A percentile compares a stretch with the other conserved stretches of the same genome.
Evolutionary conservation across 345 rosid genomes (phyloP).

Genomic region (Crucihimalaya himalaica): DNA sequence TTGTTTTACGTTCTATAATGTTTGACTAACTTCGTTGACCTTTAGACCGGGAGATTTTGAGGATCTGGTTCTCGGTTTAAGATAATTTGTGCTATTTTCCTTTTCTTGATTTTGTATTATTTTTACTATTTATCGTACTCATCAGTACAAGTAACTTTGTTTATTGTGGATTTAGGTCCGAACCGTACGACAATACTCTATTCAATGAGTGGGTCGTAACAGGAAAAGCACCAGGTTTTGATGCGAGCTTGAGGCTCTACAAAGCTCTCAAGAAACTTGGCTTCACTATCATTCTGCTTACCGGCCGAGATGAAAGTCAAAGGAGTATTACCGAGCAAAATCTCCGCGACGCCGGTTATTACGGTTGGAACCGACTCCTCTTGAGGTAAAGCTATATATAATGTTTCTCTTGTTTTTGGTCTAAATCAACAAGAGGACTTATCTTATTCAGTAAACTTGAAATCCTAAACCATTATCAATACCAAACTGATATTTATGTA

Average conservation of each 20-base stretch:
- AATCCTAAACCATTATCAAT: neutral
- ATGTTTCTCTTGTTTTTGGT: neutral
- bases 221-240: slow-evolving; percentile 64
- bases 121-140: neutral
- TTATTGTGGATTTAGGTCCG: slow-evolving; percentile 48
- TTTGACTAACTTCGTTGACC: neutral
- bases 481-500: too few species aligned
- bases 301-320: slow-evolving; percentile 65
- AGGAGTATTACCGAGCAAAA: slow-evolving; percentile 58
- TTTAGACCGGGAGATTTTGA: neutral
- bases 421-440: neutral
- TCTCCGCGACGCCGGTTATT: slow-evolving; percentile 58
- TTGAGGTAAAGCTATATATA: slow-evolving; percentile 55
- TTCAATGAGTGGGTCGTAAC: slow-evolving; percentile 64
- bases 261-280: slow-evolving; percentile 60
- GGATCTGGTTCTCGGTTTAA: neutral
- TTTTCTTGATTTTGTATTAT: neutral
- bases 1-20: neutral
- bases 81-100: neutral
- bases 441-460: too few species aligned
- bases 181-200: slow-evolving; percentile 41
- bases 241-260: slow-evolving; percentile 63
- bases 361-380: slow-evolving; percentile 65
- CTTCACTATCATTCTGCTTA: slow-evolving; percentile 60
- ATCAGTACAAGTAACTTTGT: neutral